Conservation (phyloP, 2,329 filamentous ascomycete genomes). For the Beauveria sp. region DNA sequence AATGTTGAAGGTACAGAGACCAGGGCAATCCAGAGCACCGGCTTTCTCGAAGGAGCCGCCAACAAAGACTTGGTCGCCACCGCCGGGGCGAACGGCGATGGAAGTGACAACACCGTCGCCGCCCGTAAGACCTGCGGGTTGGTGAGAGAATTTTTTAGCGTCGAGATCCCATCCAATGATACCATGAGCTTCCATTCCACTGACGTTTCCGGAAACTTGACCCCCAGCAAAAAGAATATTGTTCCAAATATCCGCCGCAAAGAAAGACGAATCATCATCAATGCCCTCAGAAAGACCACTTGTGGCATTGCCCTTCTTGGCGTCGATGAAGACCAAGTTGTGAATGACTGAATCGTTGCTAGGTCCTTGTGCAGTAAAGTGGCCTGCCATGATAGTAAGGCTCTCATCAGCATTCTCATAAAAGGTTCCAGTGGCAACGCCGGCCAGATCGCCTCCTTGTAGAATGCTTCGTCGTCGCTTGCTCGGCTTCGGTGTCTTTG, state of each 20-base stretch:
- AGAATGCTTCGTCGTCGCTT: slow-evolving; percentile 40
- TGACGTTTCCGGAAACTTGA: slow-evolving; percentile 62
- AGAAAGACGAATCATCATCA: slow-evolving; percentile 65
- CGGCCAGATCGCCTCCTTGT: slow-evolving; percentile 41
- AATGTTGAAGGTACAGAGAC: slow-evolving; percentile 73
- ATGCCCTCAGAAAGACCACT: slow-evolving; percentile 63
- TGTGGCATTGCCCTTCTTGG: slow-evolving; percentile 56
- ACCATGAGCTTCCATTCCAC: slow-evolving; percentile 57
- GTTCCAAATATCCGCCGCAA: slow-evolving; percentile 59
- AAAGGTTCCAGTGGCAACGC: slow-evolving; percentile 73
- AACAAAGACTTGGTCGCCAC: slow-evolving; percentile 68
- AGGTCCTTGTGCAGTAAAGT: slow-evolving; percentile 62
- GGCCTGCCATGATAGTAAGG: slow-evolving; percentile 80
- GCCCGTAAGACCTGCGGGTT: slow-evolving; percentile 70
- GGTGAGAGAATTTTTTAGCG: slow-evolving; percentile 54
- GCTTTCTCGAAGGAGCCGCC: slow-evolving; percentile 79
- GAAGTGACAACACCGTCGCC: slow-evolving; percentile 64
- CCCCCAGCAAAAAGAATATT: slow-evolving; percentile 78
- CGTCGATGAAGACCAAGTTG: slow-evolving; percentile 79
- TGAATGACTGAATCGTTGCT: slow-evolving; percentile 63
- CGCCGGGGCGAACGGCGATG: slow-evolving; percentile 62
- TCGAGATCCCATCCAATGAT: slow-evolving; percentile 73
- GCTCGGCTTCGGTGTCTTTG: slow-evolving; percentile 25
- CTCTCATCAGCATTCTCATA: slow-evolving; percentile 65
- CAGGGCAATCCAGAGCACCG: slow-evolving; percentile 73